Evolutionary conservation across 1,139 yeast genomes (phyloP).

Genomic region (Blastobotrys proliferans): DNA sequence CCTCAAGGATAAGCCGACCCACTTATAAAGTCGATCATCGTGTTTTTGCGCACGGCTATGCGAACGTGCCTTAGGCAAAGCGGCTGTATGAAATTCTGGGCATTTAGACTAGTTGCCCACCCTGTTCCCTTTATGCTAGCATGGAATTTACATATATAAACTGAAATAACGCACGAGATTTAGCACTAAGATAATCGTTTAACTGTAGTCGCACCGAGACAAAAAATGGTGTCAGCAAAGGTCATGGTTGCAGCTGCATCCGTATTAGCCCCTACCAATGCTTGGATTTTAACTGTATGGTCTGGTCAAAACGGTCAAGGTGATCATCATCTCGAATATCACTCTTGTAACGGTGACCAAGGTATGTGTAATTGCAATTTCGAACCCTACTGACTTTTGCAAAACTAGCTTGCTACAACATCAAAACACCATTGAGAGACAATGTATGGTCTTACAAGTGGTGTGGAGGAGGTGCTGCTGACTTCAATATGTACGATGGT

Average conservation of each 20-base stretch:
- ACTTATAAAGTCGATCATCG: too few relatives aligned
- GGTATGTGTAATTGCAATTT: too few relatives aligned
- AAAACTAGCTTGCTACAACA: neutral
- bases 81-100: too few relatives aligned
- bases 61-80: too few relatives aligned
- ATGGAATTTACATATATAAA: too few relatives aligned
- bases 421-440: neutral
- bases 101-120: too few relatives aligned
- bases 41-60: too few relatives aligned
- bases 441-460: conserved; percentile 2
- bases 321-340: neutral
- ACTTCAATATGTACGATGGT: conserved; percentile 3
- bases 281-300: neutral
- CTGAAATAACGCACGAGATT: too few relatives aligned
- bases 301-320: conserved; percentile 4
- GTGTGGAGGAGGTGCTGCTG: conserved; percentile 4
- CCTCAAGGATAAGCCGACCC: too few relatives aligned
- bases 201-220: neutral
- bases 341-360: conserved; percentile 3
- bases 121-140: too few relatives aligned
- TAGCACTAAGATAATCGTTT: too few relatives aligned
- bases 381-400: too few relatives aligned
- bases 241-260: neutral
- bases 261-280: neutral
- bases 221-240: neutral